Base-by-base conservation (phyloP, 495 filamentous ascomycete genomes). In the Hypoxylon intermedium region DNA sequence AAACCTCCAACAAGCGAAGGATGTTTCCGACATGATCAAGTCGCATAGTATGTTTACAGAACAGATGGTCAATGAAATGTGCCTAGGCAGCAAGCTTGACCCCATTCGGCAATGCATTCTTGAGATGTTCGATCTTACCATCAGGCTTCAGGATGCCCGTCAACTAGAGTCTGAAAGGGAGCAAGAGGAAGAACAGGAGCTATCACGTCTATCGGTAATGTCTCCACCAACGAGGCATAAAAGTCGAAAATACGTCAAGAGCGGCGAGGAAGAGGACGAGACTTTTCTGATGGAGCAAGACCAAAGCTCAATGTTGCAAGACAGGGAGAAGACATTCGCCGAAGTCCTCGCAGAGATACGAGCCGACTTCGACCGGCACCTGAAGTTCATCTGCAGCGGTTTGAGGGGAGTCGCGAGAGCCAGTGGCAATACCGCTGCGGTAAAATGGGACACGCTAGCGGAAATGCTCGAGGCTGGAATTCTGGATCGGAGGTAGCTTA, bases 1-100 rank as follows among this genome's bases (percentile, higher is more conserved):
- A 11, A 69, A 77, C 2, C 76, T 97, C 31, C 67, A 69, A 13
- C 74, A 72, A 18, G 83, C 91, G 0, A 79, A 83, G 23, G 92
- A 96, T 63, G 84, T 97, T 3, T 91, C 96, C 65, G 82, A 81
- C 5, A 96, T 97, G 89, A 83, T 91, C 12, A 70, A 73, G 13
- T 83, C 86, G 0, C 92, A 97, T 68, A 70, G 79, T 6, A 61
- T 66, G 1, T 95, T 87, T 63, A 76, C 89, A 37, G 75, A 76
- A 26, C 77, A 79, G 6, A 67, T 92, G 5, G 75, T 86, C 62
- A 82, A 83, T 37, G 84, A 90, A 60, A 82, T 86, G 42, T 80
- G 93, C 6, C 80, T 96, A 0, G 82, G 87, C 0, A 58, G 77
- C 3, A 85, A 85, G 58, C 75, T 91, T 11, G 69, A 77, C 12